A percentile compares a stretch with the other conserved stretches of the same genome.
phyloP scores from a whole-genome alignment of 2,329 filamentous ascomycete genomes.

The Metarhizium brunneum region DNA sequence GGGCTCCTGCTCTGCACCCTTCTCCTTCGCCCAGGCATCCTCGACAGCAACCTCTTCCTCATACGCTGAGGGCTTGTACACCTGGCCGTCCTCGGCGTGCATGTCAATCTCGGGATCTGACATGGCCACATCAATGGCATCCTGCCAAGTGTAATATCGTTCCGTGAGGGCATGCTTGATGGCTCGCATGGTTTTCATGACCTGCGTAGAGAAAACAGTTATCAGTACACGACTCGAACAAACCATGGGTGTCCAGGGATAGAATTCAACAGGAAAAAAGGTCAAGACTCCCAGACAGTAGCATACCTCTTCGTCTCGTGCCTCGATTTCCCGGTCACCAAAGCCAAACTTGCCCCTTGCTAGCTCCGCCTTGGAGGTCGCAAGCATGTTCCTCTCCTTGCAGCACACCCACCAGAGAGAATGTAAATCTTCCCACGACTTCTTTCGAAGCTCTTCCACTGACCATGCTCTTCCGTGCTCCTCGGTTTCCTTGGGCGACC shows the following conservation, averaged over 20 bases:
- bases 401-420: slow-evolving; percentile 89
- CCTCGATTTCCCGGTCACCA: slow-evolving; percentile 57
- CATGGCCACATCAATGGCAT: slow-evolving; percentile 58
- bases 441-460: slow-evolving; percentile 73
- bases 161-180: slow-evolving; percentile 85
- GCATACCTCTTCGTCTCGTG: slow-evolving; percentile 58
- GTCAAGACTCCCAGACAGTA: slow-evolving; percentile 6
- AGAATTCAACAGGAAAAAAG: background rate
- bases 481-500: slow-evolving; percentile 60
- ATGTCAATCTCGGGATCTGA: slow-evolving; percentile 59
- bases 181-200: slow-evolving; percentile 65
- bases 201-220: slow-evolving; percentile 34
- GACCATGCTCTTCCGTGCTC: slow-evolving; percentile 77
- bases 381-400: slow-evolving; percentile 81
- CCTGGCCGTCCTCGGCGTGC: slow-evolving; percentile 32
- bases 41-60: slow-evolving; percentile 22
- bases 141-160: slow-evolving; percentile 80
- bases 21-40: slow-evolving; percentile 15
- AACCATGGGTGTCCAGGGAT: background rate
- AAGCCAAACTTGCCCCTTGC: slow-evolving; percentile 59
- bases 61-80: slow-evolving; percentile 37
- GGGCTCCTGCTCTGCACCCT: slow-evolving; percentile 8
- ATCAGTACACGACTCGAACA: slow-evolving; percentile 8
- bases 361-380: slow-evolving; percentile 67
- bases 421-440: slow-evolving; percentile 92